phyloP scores from a whole-genome alignment of 306 rosid species.

The Castanea crenata region DNA sequence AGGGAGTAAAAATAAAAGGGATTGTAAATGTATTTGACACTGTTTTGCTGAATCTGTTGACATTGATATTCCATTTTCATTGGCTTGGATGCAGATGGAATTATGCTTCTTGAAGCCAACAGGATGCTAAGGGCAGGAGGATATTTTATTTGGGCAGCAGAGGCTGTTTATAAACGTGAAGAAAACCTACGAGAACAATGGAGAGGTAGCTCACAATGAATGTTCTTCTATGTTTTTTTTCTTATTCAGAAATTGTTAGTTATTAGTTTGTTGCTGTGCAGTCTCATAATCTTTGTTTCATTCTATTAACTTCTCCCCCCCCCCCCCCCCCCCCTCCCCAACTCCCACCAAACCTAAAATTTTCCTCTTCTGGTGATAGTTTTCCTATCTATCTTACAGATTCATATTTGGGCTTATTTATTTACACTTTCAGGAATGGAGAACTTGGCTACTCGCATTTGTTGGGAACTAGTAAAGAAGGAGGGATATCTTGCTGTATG shows the following conservation, averaged over 20 bases:
- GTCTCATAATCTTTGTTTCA: background rate
- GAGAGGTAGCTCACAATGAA: slow-evolving; percentile 60
- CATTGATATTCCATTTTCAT: slow-evolving; percentile 25
- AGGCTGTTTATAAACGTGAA: slow-evolving; percentile 79
- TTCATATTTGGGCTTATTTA: slow-evolving; percentile 22
- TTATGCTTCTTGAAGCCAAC: slow-evolving; percentile 82
- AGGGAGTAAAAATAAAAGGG: background rate
- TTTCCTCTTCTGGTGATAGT: background rate
- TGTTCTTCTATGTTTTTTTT: background rate
- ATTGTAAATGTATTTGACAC: slow-evolving; percentile 12
- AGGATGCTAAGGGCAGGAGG: slow-evolving; percentile 89
- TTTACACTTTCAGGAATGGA: slow-evolving; percentile 57
- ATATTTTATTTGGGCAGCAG: slow-evolving; percentile 92
- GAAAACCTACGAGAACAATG: slow-evolving; percentile 69
- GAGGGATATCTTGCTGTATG: slow-evolving; percentile 86
- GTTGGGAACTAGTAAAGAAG: slow-evolving; percentile 83
- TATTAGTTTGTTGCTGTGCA: background rate
- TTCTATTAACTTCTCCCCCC: background rate
- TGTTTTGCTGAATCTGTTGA: slow-evolving; percentile 16
- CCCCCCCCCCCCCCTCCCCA: too few relatives aligned
- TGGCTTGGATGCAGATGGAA: slow-evolving; percentile 64
- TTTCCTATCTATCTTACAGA: slow-evolving; percentile 8
- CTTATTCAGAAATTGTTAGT: background rate
- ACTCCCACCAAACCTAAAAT: background rate
- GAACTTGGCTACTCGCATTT: slow-evolving; percentile 59